Conservation (phyloP, 2,329 filamentous ascomycete genomes). For the Aspergillus pseudoviridinutans region DNA sequence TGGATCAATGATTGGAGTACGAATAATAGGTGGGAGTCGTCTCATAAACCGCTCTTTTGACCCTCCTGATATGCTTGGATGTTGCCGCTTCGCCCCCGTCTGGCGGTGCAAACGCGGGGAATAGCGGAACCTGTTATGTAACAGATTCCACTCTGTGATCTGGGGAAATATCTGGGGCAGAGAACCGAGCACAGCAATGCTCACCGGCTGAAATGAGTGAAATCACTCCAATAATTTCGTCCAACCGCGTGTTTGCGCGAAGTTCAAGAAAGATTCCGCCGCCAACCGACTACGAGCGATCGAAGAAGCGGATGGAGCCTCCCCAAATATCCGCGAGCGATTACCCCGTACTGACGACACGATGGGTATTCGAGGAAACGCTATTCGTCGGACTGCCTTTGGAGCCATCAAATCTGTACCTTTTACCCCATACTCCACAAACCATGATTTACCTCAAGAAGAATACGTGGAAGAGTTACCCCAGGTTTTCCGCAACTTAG, state of each 20-base stretch:
- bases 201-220: neutral
- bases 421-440: neutral
- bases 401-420: neutral
- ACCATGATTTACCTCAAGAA: neutral
- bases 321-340: neutral
- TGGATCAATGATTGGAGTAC: neutral
- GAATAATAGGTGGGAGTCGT: neutral
- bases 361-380: neutral
- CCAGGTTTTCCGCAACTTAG: neutral
- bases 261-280: neutral
- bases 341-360: neutral
- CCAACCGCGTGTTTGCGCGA: neutral
- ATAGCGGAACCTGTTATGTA: slow-evolving; percentile 24
- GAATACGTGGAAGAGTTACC: neutral
- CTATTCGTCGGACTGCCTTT: neutral
- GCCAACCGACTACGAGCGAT: neutral
- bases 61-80: neutral
- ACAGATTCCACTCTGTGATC: slow-evolving; percentile 25
- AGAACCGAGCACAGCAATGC: neutral
- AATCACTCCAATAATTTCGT: neutral
- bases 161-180: slow-evolving; percentile 4
- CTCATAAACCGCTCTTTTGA: neutral
- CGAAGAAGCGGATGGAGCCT: neutral
- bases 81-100: slow-evolving; percentile 7
- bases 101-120: slow-evolving; percentile 21